Evolutionary conservation across 768 basidiomycete genomes (phyloP).

Genomic region (Hericium alpestre): DNA sequence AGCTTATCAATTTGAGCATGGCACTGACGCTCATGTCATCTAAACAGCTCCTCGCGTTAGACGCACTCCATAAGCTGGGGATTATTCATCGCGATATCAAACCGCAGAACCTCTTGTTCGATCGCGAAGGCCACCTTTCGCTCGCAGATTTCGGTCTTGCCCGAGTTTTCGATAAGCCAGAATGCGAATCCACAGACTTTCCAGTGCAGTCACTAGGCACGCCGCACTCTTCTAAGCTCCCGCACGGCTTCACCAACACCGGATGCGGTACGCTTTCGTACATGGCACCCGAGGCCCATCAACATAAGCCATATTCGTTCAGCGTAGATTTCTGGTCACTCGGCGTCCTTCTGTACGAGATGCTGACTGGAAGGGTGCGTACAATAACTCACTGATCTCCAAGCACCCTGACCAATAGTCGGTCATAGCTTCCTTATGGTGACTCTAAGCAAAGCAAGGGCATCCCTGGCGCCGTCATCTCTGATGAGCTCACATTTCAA

Average conservation of each 20-base stretch:
- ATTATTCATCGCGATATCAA: slow-evolving; percentile 8
- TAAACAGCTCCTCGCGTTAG: slow-evolving; percentile 3
- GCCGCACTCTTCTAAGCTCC: not conserved
- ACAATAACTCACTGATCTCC: no score
- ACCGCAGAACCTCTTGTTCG: slow-evolving; percentile 1
- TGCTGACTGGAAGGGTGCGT: not conserved
- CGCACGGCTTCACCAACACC: not conserved
- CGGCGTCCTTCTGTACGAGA: not conserved
- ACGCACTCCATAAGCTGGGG: not conserved
- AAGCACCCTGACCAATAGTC: no score
- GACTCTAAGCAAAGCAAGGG: no score
- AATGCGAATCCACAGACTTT: not conserved
- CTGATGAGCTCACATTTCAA: no score
- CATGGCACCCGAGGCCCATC: not conserved
- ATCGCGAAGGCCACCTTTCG: not conserved
- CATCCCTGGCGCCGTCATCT: no score
- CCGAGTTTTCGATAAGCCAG: not conserved
- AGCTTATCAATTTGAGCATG: not conserved
- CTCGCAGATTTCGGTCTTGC: not conserved
- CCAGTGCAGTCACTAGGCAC: not conserved
- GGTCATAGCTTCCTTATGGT: no score
- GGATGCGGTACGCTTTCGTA: not conserved
- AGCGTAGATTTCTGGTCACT: not conserved
- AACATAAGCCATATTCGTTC: not conserved
- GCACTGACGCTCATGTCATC: no score